Base-by-base conservation (phyloP, 2,329 filamentous ascomycete genomes). In the Fusarium burgessii region DNA sequence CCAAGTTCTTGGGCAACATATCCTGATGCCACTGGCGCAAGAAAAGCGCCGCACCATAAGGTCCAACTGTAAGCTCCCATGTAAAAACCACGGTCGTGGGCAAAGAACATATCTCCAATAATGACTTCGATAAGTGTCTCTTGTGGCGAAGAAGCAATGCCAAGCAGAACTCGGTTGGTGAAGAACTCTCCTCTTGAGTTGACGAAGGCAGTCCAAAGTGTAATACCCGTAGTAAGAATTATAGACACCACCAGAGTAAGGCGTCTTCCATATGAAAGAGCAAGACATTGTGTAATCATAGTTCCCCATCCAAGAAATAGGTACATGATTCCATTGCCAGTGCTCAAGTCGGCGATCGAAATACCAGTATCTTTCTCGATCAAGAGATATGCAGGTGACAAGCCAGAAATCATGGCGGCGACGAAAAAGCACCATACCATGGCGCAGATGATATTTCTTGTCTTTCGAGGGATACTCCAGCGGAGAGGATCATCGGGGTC, bases 351-450 rank as follows among this genome's bases (percentile, higher is more conserved):
- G 1, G 74, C 74, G 23, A 76, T 65, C 3, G 73, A 74, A n/a
- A 76, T 76, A 9, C 74, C 74, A 6, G 74, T 76, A 29, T 75
- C 72, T 10, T 60, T 45, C 36, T 74, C 62, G 35, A 76, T 76
- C 45, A 73, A 43, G 17, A 76, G 59, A 20, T 76, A 76, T 1
- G 74, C 74, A 7, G 74, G 74, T 5, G 74, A 76, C 10, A 76
- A 42, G 8, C 73, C 72, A 0, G 72, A 75, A 41, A 76, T 67
- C 35, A 76, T 68, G 36, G 73, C 74, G 6, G 73, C 72, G 4
- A 55, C 68, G 23, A 76, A 71, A 50, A 76, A 76, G 51, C 74
- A 76, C 74, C 74, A 76, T 2, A 62, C 50, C 74, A 76, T 76
- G 4, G 62, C 74, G 17, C 66, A 73, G 1, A 70, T 56, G 18